Evolutionary conservation across 371 early-diverging fungal genomes (phyloP).

Genomic region (Synchytrium microbalum): DNA sequence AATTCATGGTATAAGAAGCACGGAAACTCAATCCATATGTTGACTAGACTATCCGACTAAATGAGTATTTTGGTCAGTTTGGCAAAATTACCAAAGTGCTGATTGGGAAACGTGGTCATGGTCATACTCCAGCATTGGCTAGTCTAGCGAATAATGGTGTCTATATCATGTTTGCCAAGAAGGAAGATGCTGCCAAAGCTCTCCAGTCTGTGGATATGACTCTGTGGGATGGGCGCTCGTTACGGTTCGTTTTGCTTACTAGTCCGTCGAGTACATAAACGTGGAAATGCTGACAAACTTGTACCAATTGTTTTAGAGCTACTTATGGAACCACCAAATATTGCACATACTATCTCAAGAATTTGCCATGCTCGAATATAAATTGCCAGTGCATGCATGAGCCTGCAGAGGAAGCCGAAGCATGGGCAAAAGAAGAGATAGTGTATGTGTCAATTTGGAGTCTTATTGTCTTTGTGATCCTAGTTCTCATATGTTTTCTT

Average conservation of each 20-base stretch:
- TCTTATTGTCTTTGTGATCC: background rate
- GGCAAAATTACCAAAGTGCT: constrained; percentile 92
- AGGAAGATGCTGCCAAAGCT: constrained; percentile 84
- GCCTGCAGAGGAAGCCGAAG: constrained; percentile 82
- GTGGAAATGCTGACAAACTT: constrained; percentile 5
- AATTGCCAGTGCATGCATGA: constrained; percentile 93
- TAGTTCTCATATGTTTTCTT: background rate
- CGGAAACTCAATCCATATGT: too few relatives aligned
- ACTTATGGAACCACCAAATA: constrained; percentile 97
- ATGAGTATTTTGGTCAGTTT: constrained; percentile 95
- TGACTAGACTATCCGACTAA: constrained; percentile 66
- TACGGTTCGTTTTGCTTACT: constrained; percentile 45
- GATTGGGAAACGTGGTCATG: constrained; percentile 48
- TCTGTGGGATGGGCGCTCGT: constrained; percentile 61
- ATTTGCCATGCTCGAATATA: constrained; percentile 84
- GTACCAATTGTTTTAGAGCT: constrained; percentile 37
- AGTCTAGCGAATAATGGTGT: constrained; percentile 50
- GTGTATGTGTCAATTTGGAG: constrained; percentile 14
- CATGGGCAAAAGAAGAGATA: constrained; percentile 55
- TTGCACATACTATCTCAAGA: constrained; percentile 88
- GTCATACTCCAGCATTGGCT: constrained; percentile 27
- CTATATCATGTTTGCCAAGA: constrained; percentile 78
- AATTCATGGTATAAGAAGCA: background rate
- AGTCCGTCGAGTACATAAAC: constrained; percentile 40
- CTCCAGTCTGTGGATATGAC: constrained; percentile 91